Percentiles rank a stretch among this genome's conserved stretches.
These are phyloP conservation scores for Leucocoprinus birnbaumii DNA, from an alignment of 768 basidiomycete genomes.

Conservation along the genomic window DNA sequence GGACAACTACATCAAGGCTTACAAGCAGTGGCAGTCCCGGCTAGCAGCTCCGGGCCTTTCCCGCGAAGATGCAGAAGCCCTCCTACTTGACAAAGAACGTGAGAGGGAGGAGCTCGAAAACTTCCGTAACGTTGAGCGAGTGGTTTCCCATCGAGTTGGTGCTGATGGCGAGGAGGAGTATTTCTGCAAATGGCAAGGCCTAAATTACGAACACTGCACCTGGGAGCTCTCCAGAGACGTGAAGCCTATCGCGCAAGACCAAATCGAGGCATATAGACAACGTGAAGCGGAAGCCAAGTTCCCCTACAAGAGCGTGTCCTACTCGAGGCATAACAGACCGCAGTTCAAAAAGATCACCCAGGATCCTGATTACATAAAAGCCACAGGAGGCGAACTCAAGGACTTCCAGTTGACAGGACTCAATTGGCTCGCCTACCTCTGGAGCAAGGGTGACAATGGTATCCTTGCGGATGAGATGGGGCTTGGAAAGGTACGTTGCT, in stretches of 20 bases:
- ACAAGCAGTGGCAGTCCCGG: conserved; percentile 69
- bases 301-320: conserved; percentile 79
- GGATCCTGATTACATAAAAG: conserved; percentile 82
- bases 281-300: conserved; percentile 79
- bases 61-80: conserved; percentile 85
- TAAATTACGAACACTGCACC: conserved; percentile 93
- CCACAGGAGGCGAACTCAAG: conserved; percentile 84
- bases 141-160: conserved; percentile 75
- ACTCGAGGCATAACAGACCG: conserved; percentile 68
- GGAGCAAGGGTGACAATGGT: conserved; percentile 94
- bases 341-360: conserved; percentile 77
- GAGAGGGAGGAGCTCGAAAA: conserved; percentile 89
- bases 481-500: conserved; percentile 75
- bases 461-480: conserved; percentile 99
- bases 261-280: conserved; percentile 75
- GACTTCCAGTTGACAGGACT: conserved; percentile 98
- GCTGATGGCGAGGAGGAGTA: conserved; percentile 67
- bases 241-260: conserved; percentile 68
- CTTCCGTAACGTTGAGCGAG: conserved; percentile 88
- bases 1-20: conserved; percentile 97
- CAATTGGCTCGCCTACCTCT: conserved; percentile 98
- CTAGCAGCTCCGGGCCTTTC: conserved; percentile 64
- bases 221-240: conserved; percentile 90
- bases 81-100: conserved; percentile 88
- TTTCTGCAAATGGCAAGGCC: conserved; percentile 95